Conservation (phyloP, 202 grass and related monocot genomes). For the Panicum virgatum region DNA sequence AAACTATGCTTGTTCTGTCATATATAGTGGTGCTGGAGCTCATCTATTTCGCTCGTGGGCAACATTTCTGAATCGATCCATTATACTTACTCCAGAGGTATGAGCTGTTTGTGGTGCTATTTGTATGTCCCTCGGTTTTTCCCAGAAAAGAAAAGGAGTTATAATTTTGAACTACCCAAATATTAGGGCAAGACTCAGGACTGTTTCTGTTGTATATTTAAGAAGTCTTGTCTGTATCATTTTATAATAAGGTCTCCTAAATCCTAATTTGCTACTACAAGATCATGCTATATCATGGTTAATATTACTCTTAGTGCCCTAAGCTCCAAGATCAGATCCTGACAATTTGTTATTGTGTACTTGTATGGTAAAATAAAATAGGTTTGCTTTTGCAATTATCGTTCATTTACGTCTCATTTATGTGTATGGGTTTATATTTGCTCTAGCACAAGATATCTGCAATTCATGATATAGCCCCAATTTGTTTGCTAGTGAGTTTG, state of each 20-base stretch:
- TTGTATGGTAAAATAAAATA: slow-evolving; percentile 5
- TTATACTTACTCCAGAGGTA: slow-evolving; percentile 98
- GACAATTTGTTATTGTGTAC: not conserved
- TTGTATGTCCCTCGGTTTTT: not conserved
- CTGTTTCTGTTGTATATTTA: slow-evolving; percentile 21
- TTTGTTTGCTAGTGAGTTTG: not conserved
- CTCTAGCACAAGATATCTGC: not conserved
- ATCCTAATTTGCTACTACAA: not conserved
- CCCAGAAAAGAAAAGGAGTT: not conserved
- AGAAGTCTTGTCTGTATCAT: not conserved
- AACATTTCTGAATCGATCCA: slow-evolving; percentile 85
- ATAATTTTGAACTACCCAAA: not conserved
- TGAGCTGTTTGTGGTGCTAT: not conserved
- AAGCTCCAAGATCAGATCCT: not conserved
- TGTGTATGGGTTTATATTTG: not conserved
- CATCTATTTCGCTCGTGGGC: slow-evolving; percentile 86
- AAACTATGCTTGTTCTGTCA: slow-evolving; percentile 15
- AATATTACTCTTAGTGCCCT: not conserved
- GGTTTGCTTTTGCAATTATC: not conserved
- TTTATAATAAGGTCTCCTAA: not conserved
- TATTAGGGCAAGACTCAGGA: not conserved
- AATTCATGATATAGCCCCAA: not conserved
- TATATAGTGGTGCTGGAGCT: slow-evolving; percentile 87
- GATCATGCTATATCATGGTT: not conserved
- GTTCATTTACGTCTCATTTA: not conserved